Base-by-base conservation (phyloP, 306 rosid genomes). In the Citrullus amarus region DNA sequence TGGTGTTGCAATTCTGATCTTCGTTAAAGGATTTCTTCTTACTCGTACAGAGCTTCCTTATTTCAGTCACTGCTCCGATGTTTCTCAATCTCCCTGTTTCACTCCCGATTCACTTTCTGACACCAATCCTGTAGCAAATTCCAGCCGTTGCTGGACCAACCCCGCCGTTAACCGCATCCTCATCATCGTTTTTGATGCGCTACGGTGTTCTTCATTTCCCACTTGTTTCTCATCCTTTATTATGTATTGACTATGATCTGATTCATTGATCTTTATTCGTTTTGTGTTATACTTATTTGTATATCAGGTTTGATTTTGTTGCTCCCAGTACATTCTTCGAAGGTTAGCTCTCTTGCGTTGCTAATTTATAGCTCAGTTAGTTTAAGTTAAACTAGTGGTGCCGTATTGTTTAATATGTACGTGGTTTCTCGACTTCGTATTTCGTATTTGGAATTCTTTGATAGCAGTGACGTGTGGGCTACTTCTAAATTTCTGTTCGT, bases 11-110 rank as follows among this genome's bases (percentile, higher is more conserved):
- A 86, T 92, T 80, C 75, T 86, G 66, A 80, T 95, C 0, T 95
- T 95, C 89, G 91, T 95, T 69, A 80, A 84, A 84, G 99, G 97
- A 13, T 95, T 92, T 81, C 90, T 95, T 20, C 96, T 95, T 61
- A 92, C 97, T 6, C 85, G 99, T 60, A 92, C 97, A 25, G 99
- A 95, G 84, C 99, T 95, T 85, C 97, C 97, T 7, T 81, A 69
- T 75, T 80, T 80, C 88, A 91, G 97, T 80, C 88, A 86, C 11
- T 88, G 92, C 90, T 80, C 96, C 75, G 97, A 95, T 59, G 63
- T 86, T 38, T 82, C 87, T 6, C 80, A 84, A 25, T 92, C 97
- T 3, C 91, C 93, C 6, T 95, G 99, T 84, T 78, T 86, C 39
- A 69, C 50, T 66, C 14, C 80, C 30, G 73, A 62, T 78, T 78